A percentile compares a stretch with the other conserved stretches of the same genome.
Evolutionary conservation across 2,329 filamentous ascomycete species (phyloP).

Genomic region (Nemania diffusa): DNA sequence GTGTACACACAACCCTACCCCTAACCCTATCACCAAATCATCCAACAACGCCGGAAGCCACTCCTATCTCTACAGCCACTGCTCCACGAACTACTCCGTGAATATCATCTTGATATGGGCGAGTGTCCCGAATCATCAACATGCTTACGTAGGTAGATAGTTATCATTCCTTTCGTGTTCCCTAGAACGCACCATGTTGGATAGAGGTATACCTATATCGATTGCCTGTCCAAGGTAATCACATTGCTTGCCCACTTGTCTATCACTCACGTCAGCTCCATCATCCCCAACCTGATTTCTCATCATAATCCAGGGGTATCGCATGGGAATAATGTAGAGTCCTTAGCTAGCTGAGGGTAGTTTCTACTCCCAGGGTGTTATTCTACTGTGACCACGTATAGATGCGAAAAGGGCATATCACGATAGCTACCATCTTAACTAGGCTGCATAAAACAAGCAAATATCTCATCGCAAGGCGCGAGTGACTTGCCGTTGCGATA

Average conservation of each 20-base stretch:
- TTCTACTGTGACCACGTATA: background rate
- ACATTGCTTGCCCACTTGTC: background rate
- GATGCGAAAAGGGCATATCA: background rate
- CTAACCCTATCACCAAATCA: slow-evolving; percentile 31
- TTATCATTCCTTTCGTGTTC: background rate
- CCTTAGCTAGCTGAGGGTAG: background rate
- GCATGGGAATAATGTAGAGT: background rate
- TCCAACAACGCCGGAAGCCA: background rate
- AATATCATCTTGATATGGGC: slow-evolving; percentile 5
- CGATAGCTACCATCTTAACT: background rate
- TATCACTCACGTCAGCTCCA: slow-evolving; percentile 6
- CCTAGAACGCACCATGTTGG: slow-evolving; percentile 13
- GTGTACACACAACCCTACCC: slow-evolving; percentile 15
- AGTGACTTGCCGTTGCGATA: slow-evolving; percentile 25
- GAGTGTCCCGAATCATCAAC: background rate
- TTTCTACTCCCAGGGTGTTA: background rate
- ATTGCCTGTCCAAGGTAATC: slow-evolving; percentile 1
- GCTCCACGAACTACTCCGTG: slow-evolving; percentile 9
- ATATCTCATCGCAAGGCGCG: slow-evolving; percentile 4
- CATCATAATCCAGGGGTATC: slow-evolving; percentile 20
- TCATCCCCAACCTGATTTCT: slow-evolving; percentile 17
- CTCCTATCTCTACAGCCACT: background rate
- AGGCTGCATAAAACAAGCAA: background rate
- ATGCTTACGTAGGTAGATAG: too few species aligned
- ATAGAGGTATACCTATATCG: slow-evolving; percentile 27